Evolutionary conservation across 1,139 yeast genomes (phyloP), one percentile per base, ranked within the genome.

Genomic region (Debaryomyces fabryi): DNA sequence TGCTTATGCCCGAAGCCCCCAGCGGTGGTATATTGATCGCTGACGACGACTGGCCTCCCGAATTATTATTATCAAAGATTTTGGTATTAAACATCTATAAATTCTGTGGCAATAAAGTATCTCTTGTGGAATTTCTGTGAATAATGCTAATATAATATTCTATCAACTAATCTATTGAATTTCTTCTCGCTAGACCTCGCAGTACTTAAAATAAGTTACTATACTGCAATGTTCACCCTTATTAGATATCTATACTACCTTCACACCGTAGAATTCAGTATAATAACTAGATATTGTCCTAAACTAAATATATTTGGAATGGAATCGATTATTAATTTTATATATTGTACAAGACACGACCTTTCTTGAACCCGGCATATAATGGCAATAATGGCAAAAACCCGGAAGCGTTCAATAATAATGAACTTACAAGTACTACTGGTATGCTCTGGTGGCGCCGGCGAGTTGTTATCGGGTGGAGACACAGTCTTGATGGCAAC

Each of bases 81-180:
- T 62, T 62, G 21, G 73, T 69, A 51, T 69, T 69, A 49, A 69
- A 69, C 74, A 69, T 69, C 33, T 39, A 29, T 32, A 15, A 10
- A 16, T 38, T 27, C 32, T 23, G 8, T 21, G 24, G 20, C 15
- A 41, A 18, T 40, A 27, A 23, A 23, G n/a, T 38, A 13, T 12
- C 10, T 35, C 25, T 20, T 20, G 25, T 35, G 25, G n/a, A 35
- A 35, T 18, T 35, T 18, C 12, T 35, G 16, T 35, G 38, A 20
- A 35, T 21, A 20, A 21, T 42, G 45, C 45, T 24, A 35, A 24
- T 29, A 18, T 27, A 40, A 20, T 39, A 18, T 8, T 40, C 43
- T 40, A 40, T 40, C 27, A 40, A 30, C 29, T 30, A 40, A 40
- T 30, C 36, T 40, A 40, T 30, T 30, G 15, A 25, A 12, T 25